Base-by-base conservation (phyloP, 257 asterid species). In the Scutellaria minor region DNA sequence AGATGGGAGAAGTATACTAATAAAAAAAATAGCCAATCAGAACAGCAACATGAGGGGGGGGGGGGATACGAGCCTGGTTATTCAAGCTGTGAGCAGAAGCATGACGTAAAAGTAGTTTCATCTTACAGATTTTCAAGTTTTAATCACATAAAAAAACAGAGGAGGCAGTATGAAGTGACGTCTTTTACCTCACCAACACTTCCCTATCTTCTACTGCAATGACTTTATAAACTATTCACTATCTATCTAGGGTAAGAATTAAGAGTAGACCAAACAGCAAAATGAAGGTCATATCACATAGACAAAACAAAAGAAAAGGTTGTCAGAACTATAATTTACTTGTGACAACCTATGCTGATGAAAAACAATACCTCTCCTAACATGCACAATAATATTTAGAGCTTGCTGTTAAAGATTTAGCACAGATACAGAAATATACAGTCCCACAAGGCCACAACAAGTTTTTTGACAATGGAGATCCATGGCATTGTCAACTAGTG, bases 11-110 rank as follows among this genome's bases (percentile, higher is more conserved):
- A 35, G 37, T 8, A 62, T n/a, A 51, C 24, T 24, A 6, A 60
- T 39, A 31, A 18, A 24, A 50, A 41, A 50, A 41, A 7, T 11
- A 35, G 6, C 47, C 42, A 48, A 60, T 52, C 71, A 60, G 61
- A 71, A 58, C 22, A 62, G 53, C 57, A 65, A 12, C 31, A 75
- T 3, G 50, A 54, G 35, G 41, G 45, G 40, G 57, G 20, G 42
- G 37, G 45, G 39, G 10, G 20, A 18, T 24, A 39, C 18, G 56
- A 31, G 57, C 64, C 68, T 22, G 45, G 68, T 13, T 53, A 35
- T 44, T 45, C 64, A 71, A 55, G 46, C 52, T 47, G 62, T 52
- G 47, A 27, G 27, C 50, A n/a, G 55, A 66, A 64, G 65, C 66
- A 72, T 42, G 63, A 45, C 6, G 52, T 8, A 47, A 27, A 52